A percentile compares a stretch with the other conserved stretches of the same genome.
These are phyloP conservation scores for Aureobasidium pullulans DNA, from an alignment of 2,329 filamentous ascomycete species.

Conservation along the genomic window DNA sequence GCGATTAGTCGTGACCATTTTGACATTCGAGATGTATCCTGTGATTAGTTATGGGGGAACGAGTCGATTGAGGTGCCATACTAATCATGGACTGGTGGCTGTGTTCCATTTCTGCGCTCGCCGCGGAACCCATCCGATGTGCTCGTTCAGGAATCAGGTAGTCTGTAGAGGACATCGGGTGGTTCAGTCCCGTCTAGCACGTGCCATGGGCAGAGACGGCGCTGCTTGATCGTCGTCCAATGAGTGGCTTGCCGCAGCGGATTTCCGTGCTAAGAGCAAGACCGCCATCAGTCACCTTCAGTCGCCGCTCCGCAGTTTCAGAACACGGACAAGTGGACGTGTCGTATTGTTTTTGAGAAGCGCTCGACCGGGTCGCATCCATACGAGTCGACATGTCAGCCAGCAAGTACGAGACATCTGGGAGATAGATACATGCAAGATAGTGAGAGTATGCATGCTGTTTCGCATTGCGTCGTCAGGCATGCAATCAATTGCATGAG, in stretches of 20 bases:
- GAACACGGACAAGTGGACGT: conserved; percentile 11
- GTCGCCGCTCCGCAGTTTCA: conserved; percentile 10
- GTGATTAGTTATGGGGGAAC: background rate
- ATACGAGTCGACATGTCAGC: conserved; percentile 2
- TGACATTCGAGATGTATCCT: background rate
- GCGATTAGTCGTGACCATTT: background rate
- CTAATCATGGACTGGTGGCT: background rate
- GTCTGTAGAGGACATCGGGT: background rate
- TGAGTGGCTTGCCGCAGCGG: background rate
- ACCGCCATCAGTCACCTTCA: conserved; percentile 1
- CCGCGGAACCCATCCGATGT: background rate
- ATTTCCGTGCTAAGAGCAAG: background rate
- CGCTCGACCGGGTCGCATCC: background rate
- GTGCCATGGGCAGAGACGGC: background rate
- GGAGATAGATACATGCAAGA: background rate
- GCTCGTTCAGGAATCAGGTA: background rate
- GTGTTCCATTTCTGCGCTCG: background rate
- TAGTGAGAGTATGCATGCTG: background rate
- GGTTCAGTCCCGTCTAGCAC: background rate
- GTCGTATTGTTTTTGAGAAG: conserved; percentile 7
- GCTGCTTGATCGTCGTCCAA: conserved; percentile 2
- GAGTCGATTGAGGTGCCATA: background rate
- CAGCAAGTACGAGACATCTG: background rate
- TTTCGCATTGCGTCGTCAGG: background rate
- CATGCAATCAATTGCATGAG: background rate